These are phyloP conservation scores for Exophiala sp. DNA, from an alignment of 2,329 filamentous ascomycete species.

Conservation along the genomic window DNA sequence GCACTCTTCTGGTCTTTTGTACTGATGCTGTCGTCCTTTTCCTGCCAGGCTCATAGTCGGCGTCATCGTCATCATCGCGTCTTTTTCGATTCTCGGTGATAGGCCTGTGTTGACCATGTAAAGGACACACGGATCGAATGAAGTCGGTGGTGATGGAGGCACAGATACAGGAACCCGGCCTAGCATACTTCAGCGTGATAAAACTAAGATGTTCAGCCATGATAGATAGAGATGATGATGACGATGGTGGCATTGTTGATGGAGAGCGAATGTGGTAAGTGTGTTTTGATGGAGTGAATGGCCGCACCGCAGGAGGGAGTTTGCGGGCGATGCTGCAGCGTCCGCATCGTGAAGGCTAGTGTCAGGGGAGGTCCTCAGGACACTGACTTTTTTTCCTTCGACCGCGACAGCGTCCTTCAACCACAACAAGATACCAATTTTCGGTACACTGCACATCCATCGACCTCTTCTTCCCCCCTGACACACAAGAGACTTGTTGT, in stretches of 20 bases:
- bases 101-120: conserved; percentile 3
- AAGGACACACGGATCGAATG: conserved; percentile 6
- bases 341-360: too few species aligned
- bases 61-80: not conserved
- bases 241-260: not conserved
- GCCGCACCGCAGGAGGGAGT: not conserved
- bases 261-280: not conserved
- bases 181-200: conserved; percentile 3
- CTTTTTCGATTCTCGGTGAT: conserved; percentile 1
- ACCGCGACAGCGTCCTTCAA: too few species aligned
- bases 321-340: not conserved
- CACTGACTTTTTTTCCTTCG: too few species aligned
- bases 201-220: conserved; percentile 1
- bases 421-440: too few species aligned
- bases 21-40: not conserved
- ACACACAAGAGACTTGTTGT: too few species aligned
- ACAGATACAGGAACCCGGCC: conserved; percentile 9
- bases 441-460: too few species aligned
- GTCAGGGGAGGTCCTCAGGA: too few species aligned
- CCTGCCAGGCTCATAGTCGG: not conserved
- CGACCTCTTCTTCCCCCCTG: too few species aligned
- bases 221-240: not conserved
- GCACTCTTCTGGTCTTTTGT: too few species aligned
- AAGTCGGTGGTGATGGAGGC: not conserved
- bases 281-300: not conserved